Evolutionary conservation across 768 basidiomycete genomes (phyloP), one percentile per base, ranked within the genome.

Genomic region (Suillus brevipes): DNA sequence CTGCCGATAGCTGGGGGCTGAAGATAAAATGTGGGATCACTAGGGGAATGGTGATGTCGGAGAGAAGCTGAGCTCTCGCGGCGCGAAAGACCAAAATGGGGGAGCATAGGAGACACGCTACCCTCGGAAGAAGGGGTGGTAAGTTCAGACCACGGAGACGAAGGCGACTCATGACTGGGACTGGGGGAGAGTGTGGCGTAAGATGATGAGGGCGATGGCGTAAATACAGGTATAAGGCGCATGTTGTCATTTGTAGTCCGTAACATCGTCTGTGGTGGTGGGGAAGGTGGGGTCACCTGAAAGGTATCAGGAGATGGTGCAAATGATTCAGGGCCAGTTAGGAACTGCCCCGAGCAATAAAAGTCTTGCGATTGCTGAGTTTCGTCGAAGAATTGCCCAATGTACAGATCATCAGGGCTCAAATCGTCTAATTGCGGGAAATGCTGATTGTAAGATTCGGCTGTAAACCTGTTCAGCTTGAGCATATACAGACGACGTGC

Each of bases 121-220:
- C 53, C 53, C 6, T 55, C 53, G 1, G 73, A 68, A 20, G 64
- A 31, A 4, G 63, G 49, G 2, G 69, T 63, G 2, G 77, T 75
- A 20, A 31, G 31, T 47, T 75, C 74, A 2, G 76, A 73, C 58
- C 58, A 59, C 23, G 58, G 59, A 69, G 23, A 10, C 45, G 16
- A 6, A 70, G 6, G 13, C 68, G 71, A 36, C 61, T 65, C 52
- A 53, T 61, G 2, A 65, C n/a, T 2, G 70, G 70, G 2, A 49
- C 58, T 4, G 74, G 76, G 58, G 1, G 75, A 77, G 9, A 71
- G 25, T 4, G 74, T 74, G 16, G 65, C 64, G 5, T 65, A 69
- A 25, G 74, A 76, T 3, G 74, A 60, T 0, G 76, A n/a, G 5
- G 75, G 76, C 0, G 74, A 77, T 5, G 70, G 72, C 5, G 42